phyloP scores from a whole-genome alignment of 305 asterid species.

The Solanum hybrid region DNA sequence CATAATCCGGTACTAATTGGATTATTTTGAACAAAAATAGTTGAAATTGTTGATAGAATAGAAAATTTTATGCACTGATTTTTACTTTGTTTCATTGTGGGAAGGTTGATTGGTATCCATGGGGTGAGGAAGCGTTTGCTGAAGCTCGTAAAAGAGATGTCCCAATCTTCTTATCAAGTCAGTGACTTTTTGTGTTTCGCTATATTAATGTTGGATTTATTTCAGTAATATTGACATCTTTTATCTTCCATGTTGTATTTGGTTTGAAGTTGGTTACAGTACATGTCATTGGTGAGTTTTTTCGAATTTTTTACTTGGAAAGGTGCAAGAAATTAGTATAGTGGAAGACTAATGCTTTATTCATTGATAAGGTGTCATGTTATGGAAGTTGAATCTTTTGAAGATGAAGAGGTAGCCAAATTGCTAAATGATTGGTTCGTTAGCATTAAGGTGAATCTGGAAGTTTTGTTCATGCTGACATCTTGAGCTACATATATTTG shows the following conservation, averaged over 20 bases:
- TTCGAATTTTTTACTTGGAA: neutral
- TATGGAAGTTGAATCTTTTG: constrained; percentile 96
- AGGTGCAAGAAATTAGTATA: neutral
- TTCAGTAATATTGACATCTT: neutral
- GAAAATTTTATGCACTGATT: neutral
- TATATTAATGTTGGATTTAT: neutral
- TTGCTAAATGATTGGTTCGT: constrained; percentile 84
- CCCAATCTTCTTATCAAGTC: constrained; percentile 88
- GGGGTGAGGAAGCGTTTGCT: constrained; percentile 91
- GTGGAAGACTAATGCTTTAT: neutral
- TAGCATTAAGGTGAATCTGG: constrained; percentile 64
- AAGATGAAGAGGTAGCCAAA: constrained; percentile 68
- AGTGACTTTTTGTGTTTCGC: neutral
- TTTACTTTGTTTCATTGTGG: neutral
- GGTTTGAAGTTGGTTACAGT: constrained; percentile 87
- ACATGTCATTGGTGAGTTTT: constrained; percentile 86
- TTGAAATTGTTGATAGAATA: neutral
- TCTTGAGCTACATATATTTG: neutral
- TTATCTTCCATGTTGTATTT: neutral
- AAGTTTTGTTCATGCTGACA: neutral
- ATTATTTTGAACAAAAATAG: neutral
- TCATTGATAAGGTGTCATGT: constrained; percentile 76
- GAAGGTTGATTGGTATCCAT: constrained; percentile 95
- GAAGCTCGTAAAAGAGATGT: constrained; percentile 81
- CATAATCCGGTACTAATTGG: constrained; percentile 54